Base-by-base conservation (phyloP, 192 early-diverging fungal genomes). In the Coemansia guatemalensis region DNA sequence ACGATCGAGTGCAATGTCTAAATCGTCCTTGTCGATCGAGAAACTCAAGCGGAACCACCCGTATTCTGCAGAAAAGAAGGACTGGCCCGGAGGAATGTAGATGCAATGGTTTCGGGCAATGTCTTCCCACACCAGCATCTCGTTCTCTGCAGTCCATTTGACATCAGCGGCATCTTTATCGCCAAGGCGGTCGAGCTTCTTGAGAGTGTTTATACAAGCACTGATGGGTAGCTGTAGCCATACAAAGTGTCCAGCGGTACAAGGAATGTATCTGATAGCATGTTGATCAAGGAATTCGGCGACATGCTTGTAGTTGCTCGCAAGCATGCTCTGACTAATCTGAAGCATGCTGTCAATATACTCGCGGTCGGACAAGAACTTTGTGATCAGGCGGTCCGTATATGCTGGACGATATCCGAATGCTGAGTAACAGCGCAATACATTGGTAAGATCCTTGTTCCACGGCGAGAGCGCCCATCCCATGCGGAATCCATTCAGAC, bases 31-130 rank as follows among this genome's bases (percentile, higher is more conserved):
- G 24, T 68, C 62, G 8, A 88, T 70, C 35, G 87, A 66, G 61
- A 88, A 90, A 4, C 83, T 85, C 33, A 92, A 39, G 4, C 90
- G 82, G 73, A 89, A 90, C 68, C 82, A 89, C 0, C 90, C 90
- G 9, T 71, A 75, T 44, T 84, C 82, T 0, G 48, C 35, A 23
- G 85, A 76, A 30, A 73, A 83, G 60, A 94, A 95, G 0, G 84
- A 89, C 48, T 84, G 78, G 1, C 90, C 90, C 18, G 83, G 67
- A 6, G 87, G 85, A 39, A 93, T 69, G 58, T 89, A 93, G 0
- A 95, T 82, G 0, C 86, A 82, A 22, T 76, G 44, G 3, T 86
- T 70, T 12, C 85, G 51, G 33, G 86, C 59, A 24, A 81, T 49
- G 8, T 71, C 29, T 6, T 78, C 63, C 71, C 82, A 87, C 48